Evolutionary conservation across 2,329 filamentous ascomycete species (phyloP), one percentile per base, ranked within the genome.

Genomic region (Alternaria angustiovoidea): DNA sequence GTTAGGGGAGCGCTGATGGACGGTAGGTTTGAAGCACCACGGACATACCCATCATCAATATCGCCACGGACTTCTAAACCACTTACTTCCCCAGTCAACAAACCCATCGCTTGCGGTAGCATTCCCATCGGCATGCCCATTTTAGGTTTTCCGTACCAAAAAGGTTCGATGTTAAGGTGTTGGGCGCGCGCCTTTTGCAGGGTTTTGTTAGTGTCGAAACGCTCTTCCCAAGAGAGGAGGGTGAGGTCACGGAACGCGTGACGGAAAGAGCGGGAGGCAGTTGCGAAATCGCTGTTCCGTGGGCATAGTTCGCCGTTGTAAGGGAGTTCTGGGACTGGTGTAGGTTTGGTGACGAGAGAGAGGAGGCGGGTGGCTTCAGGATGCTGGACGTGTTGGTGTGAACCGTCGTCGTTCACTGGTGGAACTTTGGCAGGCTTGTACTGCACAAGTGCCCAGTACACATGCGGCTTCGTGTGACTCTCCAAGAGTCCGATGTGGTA

Each of bases 211-310:
- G 59, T n/a, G 38, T 71, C 67, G 56, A 79, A 66, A 16, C 81
- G 80, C 42, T 80, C 70, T 60, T 80, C 75, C 81, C 81, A 84
- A 3, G 73, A 51, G 1, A 80, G 66, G 2, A 75, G 67, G 0
- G 81, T 82, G 16, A 78, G 69, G 61, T 77, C 74, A 51, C 71
- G 67, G 74, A 83, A 83, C 7, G 71, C 67, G 47, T 75, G 69
- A 46, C 75, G 74, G 72, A 82, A 82, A 46, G 67, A 56, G 26
- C 65, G 66, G 57, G 75, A 76, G 9, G 81, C 79, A 9, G 71
- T 66, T 1, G 43, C 7, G 66, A 73, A 81, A 59, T 65, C 57
- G 54, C 73, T 70, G 58, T 71, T 69, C 11, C 74, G 59, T 2
- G 75, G 74, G 11, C 67, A 62, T 36, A 81, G 66, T 54, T 78